Evolutionary conservation across 768 basidiomycete species (phyloP), one percentile per base, ranked within the genome.

Genomic region (Collybia nuda): DNA sequence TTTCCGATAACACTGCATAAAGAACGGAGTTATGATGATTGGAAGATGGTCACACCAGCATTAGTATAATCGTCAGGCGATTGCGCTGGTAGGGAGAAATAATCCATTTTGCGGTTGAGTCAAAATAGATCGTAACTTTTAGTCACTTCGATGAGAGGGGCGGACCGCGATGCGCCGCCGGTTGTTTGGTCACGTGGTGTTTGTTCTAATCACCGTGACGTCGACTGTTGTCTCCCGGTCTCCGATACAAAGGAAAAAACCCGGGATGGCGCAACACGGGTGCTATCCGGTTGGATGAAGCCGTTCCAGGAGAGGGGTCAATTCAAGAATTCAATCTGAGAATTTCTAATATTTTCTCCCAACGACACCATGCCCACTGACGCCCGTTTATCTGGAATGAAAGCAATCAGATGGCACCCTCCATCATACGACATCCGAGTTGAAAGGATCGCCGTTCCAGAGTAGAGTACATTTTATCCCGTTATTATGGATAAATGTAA

Each of bases 351-450:
- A 32, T 32, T 22, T 40, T 48, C 21, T 18, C 22, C n/a, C 28
- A 24, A 14, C 32, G 2, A 23, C 8, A 5, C 9, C 39, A 55
- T 53, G 44, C 14, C 43, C 22, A 21, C 18, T 29, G 40, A 26
- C 24, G 7, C 24, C 24, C 24, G 24, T 28, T 32, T 53, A 41
- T 50, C 43, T 9, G 46, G 35, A 19, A 60, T 60, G 63, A 73
- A 66, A 49, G 84, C 80, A 8, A 68, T 88, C 32, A 75, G 81
- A 45, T 86, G 81, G 77, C 71, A 87, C 56, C 85, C 86, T 19
- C 86, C 85, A 12, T 75, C 81, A 6, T 84, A 79, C 58, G 82
- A 90, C 62, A 81, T 90, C 49, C 77, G 85, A 35, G 79, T 89
- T n/a, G 88, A 89, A 62, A 64, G 67, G 6, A 59, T 85, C 36